A percentile compares a stretch with the other conserved stretches of the same genome.
Conservation (phyloP, 163 green algal species). For the Scenedesmus sp. region DNA sequence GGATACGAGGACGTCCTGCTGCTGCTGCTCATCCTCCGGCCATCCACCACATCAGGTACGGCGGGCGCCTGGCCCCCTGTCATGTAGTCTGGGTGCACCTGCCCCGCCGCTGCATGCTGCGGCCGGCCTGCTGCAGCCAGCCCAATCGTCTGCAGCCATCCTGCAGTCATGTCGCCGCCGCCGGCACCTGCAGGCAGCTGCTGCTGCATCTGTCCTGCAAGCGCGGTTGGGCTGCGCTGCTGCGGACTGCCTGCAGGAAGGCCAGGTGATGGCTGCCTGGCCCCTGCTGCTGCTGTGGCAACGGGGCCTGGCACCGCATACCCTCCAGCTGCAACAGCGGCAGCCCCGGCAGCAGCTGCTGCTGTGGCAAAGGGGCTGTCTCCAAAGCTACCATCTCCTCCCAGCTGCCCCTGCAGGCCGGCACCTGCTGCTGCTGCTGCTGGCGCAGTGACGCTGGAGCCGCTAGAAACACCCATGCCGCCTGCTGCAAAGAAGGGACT, state of each 20-base stretch:
- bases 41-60: not conserved
- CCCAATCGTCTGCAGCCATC: conserved; percentile 8
- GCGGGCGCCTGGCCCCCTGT: not conserved
- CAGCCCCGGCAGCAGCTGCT: not conserved
- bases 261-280: not conserved
- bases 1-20: not conserved
- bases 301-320: not conserved
- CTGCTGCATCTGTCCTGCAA: conserved; percentile 1
- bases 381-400: not conserved
- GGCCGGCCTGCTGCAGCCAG: not conserved
- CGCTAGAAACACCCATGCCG: not conserved
- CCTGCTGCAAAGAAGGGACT: conserved; percentile 13
- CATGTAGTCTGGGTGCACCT: not conserved
- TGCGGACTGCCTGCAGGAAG: not conserved
- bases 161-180: not conserved
- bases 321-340: not conserved
- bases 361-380: not conserved
- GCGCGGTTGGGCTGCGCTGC: not conserved
- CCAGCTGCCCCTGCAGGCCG: not conserved
- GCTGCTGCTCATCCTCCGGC: not conserved
- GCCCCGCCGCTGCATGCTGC: not conserved
- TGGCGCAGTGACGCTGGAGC: not conserved
- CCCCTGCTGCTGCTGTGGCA: not conserved
- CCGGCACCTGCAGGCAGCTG: not conserved
- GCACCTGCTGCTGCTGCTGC: not conserved